Conservation (phyloP, 139 green algal species). For the Diplosphaera chodatii region DNA sequence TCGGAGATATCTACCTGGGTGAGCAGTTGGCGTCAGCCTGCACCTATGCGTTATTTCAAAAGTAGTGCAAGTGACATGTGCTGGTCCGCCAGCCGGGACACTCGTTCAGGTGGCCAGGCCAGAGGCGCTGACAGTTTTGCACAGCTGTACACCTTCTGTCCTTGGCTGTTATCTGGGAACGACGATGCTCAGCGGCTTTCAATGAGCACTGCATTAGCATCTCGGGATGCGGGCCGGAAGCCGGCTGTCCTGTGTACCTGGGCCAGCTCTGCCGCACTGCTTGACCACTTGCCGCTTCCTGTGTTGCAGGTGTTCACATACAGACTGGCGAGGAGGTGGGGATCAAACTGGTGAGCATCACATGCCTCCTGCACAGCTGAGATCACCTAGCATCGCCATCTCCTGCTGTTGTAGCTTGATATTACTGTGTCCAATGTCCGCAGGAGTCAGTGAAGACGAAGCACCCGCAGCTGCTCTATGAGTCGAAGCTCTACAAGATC, state of each 20-base stretch:
- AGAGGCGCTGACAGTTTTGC: neutral
- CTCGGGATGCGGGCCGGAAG: too few relatives aligned
- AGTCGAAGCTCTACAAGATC: slow-evolving; percentile 95
- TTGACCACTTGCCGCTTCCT: neutral
- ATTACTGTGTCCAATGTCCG: too few relatives aligned
- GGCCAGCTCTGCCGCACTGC: slow-evolving; percentile 12
- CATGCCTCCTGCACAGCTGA: neutral
- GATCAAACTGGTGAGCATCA: slow-evolving; percentile 89
- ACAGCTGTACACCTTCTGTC: neutral
- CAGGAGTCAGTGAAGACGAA: slow-evolving; percentile 84
- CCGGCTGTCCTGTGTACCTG: too few relatives aligned
- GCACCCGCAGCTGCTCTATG: slow-evolving; percentile 91
- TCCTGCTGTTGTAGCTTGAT: too few relatives aligned
- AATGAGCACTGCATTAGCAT: too few relatives aligned
- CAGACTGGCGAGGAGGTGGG: slow-evolving; percentile 97
- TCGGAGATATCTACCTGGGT: slow-evolving; percentile 90
- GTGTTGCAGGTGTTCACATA: slow-evolving; percentile 85
- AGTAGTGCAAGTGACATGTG: too few relatives aligned
- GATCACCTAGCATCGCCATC: neutral
- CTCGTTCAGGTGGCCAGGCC: neutral
- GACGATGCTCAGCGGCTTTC: too few relatives aligned
- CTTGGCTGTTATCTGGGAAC: neutral
- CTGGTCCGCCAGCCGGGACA: neutral
- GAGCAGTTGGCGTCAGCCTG: too few relatives aligned
- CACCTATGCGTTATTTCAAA: too few relatives aligned